Conservation (phyloP, 176 grass and related monocot species). For the Lolium perenne region DNA sequence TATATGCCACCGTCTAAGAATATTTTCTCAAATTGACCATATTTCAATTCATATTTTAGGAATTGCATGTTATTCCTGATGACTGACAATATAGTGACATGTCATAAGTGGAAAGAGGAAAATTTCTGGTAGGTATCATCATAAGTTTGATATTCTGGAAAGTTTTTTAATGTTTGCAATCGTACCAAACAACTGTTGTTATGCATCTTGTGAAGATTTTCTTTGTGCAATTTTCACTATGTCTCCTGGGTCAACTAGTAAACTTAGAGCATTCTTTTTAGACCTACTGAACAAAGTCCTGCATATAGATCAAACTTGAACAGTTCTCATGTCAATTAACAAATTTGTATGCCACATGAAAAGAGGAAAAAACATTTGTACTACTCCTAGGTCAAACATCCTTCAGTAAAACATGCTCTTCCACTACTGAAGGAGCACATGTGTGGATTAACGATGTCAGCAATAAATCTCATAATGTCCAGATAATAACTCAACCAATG, state of each 20-base stretch:
- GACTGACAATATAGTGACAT: background rate
- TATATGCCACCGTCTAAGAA: background rate
- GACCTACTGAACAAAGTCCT: constrained; percentile 2
- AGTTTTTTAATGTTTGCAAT: constrained; percentile 7
- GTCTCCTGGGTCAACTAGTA: background rate
- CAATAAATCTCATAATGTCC: constrained; percentile 40
- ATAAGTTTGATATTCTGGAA: background rate
- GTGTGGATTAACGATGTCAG: constrained; percentile 18
- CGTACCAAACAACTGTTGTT: background rate
- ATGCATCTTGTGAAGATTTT: background rate
- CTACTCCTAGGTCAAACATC: background rate
- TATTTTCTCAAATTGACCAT: background rate
- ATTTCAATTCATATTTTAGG: background rate
- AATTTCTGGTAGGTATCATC: constrained; percentile 10
- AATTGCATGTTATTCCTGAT: constrained; percentile 14
- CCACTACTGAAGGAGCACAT: constrained; percentile 2
- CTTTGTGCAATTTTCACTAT: constrained; percentile 9
- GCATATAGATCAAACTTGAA: constrained; percentile 9
- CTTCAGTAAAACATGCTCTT: background rate
- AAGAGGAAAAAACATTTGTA: background rate
- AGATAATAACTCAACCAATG: constrained; percentile 83
- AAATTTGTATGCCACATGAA: background rate
- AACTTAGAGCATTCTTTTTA: background rate
- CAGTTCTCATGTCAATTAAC: constrained; percentile 20
- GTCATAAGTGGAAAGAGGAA: background rate